Evolutionary conservation across 1,139 yeast species (phyloP).

Genomic region (Tardiomyces depauwii): DNA sequence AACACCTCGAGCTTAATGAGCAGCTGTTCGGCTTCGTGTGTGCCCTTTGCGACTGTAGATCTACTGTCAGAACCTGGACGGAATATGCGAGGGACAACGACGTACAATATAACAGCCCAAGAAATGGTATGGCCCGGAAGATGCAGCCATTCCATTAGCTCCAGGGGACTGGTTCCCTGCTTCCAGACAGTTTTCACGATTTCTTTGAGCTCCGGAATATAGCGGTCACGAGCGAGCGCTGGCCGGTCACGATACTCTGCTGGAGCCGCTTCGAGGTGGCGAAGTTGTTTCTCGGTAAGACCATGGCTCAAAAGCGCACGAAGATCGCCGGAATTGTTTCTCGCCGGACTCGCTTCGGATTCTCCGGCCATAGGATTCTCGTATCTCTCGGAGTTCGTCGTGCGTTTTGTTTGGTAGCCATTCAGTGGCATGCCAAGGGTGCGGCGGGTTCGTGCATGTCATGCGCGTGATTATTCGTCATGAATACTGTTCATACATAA

Average conservation of each 20-base stretch:
- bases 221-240: neutral
- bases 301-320: neutral
- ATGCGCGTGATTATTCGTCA: no score
- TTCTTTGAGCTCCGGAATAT: neutral
- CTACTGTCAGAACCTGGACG: neutral
- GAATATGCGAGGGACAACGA: neutral
- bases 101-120: neutral
- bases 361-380: no score
- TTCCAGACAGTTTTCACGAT: neutral
- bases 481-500: no score
- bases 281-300: neutral
- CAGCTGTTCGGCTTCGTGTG: neutral
- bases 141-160: neutral
- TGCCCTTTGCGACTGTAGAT: neutral
- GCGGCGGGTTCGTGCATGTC: no score
- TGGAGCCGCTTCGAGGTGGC: neutral
- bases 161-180: neutral
- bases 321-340: no score
- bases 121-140: neutral
- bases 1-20: conserved; percentile 1
- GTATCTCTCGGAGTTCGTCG: no score
- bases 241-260: neutral
- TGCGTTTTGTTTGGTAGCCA: no score
- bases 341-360: no score
- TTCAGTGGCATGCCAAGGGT: no score